Conservation (phyloP, 768 basidiomycete species). For the Lanmaoa pseudosensibilis region DNA sequence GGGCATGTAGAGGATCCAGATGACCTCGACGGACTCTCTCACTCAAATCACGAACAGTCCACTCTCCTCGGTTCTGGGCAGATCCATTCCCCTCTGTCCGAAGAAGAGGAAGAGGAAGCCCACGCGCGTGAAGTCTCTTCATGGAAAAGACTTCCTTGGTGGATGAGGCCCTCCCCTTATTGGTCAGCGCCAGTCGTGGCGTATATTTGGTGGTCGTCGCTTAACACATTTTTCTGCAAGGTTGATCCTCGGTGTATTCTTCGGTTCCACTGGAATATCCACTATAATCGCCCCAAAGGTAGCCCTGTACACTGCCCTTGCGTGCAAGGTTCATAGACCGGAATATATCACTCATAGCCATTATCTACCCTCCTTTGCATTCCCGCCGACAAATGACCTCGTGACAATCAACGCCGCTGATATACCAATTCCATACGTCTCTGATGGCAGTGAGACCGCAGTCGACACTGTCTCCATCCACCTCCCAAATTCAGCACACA, state of each 20-base stretch:
- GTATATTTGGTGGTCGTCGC: neutral
- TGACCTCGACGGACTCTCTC: slow-evolving; percentile 45
- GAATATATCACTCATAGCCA: slow-evolving; percentile 37
- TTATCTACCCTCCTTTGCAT: neutral
- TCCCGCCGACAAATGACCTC: neutral
- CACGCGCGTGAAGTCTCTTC: slow-evolving; percentile 30
- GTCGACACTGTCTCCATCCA: neutral
- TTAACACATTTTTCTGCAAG: slow-evolving; percentile 35
- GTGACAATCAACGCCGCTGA: neutral
- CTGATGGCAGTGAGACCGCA: neutral
- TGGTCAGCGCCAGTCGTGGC: slow-evolving; percentile 50
- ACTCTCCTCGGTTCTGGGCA: slow-evolving; percentile 27
- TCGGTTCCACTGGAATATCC: slow-evolving; percentile 54
- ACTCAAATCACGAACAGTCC: slow-evolving; percentile 40
- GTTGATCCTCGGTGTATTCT: slow-evolving; percentile 54
- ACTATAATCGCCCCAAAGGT: slow-evolving; percentile 68
- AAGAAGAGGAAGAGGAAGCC: slow-evolving; percentile 26
- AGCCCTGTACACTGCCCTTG: slow-evolving; percentile 72
- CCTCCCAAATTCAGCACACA: slow-evolving; percentile 4
- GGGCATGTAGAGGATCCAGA: slow-evolving; percentile 33
- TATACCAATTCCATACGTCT: neutral
- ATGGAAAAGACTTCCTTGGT: slow-evolving; percentile 58
- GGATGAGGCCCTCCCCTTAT: slow-evolving; percentile 68
- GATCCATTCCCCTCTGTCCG: slow-evolving; percentile 5
- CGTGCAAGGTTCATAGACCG: slow-evolving; percentile 65